These are phyloP conservation scores for Artomyces pyxidatus DNA, from an alignment of 768 basidiomycete genomes.

Conservation along the genomic window DNA sequence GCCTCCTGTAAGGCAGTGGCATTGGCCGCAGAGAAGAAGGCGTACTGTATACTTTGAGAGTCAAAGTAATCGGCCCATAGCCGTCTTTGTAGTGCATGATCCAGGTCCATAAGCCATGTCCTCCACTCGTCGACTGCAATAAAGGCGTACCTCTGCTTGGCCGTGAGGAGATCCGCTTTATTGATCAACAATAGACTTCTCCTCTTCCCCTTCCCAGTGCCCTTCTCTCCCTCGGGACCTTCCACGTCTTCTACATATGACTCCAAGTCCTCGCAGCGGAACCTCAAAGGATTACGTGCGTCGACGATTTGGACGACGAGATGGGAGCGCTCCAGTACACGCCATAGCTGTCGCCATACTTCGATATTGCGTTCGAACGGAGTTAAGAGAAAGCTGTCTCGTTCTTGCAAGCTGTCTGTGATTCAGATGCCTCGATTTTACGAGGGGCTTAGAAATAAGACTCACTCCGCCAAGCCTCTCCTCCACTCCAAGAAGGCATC, in stretches of 20 bases:
- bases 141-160: constrained; percentile 64
- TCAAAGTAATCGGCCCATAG: constrained; percentile 94
- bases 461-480: constrained; percentile 83
- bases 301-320: constrained; percentile 95
- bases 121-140: too few species aligned
- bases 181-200: constrained; percentile 83
- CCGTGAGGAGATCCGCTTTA: constrained; percentile 88
- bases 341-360: constrained; percentile 98
- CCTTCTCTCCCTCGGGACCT: constrained; percentile 72
- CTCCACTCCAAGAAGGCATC: constrained; percentile 91
- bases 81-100: constrained; percentile 37
- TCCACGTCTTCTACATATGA: constrained; percentile 80
- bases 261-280: constrained; percentile 90
- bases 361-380: constrained; percentile 97
- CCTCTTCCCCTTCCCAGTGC: constrained; percentile 66
- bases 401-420: constrained; percentile 66
- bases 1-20: constrained; percentile 79
- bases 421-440: neutral
- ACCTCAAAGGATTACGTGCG: constrained; percentile 87
- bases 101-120: too few species aligned
- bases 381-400: constrained; percentile 80
- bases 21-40: constrained; percentile 91
- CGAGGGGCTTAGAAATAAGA: constrained; percentile 12
- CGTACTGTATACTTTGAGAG: constrained; percentile 61
- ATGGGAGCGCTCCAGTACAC: constrained; percentile 91